Base-by-base conservation (phyloP, 495 filamentous ascomycete species). In the Aspergillus avenaceus region DNA sequence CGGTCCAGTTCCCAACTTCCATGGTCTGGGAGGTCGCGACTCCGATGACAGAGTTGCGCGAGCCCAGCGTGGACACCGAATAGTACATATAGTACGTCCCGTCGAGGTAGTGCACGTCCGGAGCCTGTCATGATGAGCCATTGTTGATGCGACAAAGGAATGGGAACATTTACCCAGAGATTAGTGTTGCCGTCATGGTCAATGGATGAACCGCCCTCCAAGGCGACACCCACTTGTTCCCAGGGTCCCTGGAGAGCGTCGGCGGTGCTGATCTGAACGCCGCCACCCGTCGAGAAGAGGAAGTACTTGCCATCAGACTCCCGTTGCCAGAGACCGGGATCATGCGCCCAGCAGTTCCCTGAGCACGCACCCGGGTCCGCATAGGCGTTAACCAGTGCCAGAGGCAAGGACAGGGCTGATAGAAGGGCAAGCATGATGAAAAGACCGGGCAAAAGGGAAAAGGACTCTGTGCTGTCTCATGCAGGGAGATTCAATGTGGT, bases 1-100 rank as follows among this genome's bases (percentile, higher is more conserved):
- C 72, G 8, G 72, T 80, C 78, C 85, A 91, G 22, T 74, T 76
- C 29, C 79, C 83, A 0, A 66, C 56, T 19, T 85, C 78, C 64
- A 90, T 64, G 38, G 67, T 80, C 4, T 70, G 61, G 9, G 79
- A 84, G n/a, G 78, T 84, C 40, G 86, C 87, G 14, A 88, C 72
- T 21, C 84, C 86, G 47, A 88, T 87, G 53, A 80, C 72, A 1
- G 76, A 82, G 63, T 73, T 70, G 45, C 84, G 80, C 3, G 75
- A 80, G 19, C 87, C 86, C 47, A 86, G 83, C 23, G 75, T 72
- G 28, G 76, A 81, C 40, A 88, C 77, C 1, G 81, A 71, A 65
- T 90, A 91, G 75, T 87, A 90, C 54, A 87, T 73, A 60, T 86
- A 84, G 70, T 89, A 90, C 21, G 65, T 70, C 18, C 58, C 63